Conservation (phyloP, 108 stramenopile genomes). For the Fragilaria crotonensis region DNA sequence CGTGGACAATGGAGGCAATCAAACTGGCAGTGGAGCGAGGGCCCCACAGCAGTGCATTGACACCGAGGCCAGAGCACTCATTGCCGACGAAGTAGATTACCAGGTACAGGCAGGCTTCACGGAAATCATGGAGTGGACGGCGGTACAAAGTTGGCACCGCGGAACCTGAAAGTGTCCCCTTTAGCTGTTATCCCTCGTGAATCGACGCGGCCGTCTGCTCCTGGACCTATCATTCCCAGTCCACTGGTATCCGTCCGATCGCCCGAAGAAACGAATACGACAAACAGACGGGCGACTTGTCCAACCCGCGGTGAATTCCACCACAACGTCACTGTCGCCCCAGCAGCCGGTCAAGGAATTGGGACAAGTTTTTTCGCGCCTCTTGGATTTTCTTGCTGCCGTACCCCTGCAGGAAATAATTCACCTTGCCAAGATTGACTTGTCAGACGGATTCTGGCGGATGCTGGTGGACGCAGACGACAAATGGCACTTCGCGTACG, state of each 20-base stretch:
- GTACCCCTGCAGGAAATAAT: not conserved
- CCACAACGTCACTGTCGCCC: not conserved
- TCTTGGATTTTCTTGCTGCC: not conserved
- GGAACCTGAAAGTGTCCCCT: not conserved
- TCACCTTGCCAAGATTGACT: not conserved
- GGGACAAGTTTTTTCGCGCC: not conserved
- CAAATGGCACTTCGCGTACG: not conserved
- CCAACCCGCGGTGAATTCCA: no score
- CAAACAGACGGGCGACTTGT: no score
- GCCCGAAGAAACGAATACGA: no score
- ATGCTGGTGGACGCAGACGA: not conserved
- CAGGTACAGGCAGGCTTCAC: conserved; percentile 1
- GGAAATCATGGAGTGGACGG: not conserved
- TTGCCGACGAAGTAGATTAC: conserved; percentile 1
- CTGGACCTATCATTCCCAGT: not conserved
- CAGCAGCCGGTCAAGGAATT: no score
- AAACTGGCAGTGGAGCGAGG: conserved; percentile 5
- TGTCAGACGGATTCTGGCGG: not conserved
- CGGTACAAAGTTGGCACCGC: not conserved
- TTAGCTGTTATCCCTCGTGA: not conserved
- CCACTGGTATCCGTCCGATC: no score
- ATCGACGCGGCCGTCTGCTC: not conserved
- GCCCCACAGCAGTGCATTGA: conserved; percentile 3
- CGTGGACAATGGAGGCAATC: conserved; percentile 6
- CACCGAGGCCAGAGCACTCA: not conserved